Conservation (phyloP, 2,329 filamentous ascomycete species). For the Colletotrichum lupini region DNA sequence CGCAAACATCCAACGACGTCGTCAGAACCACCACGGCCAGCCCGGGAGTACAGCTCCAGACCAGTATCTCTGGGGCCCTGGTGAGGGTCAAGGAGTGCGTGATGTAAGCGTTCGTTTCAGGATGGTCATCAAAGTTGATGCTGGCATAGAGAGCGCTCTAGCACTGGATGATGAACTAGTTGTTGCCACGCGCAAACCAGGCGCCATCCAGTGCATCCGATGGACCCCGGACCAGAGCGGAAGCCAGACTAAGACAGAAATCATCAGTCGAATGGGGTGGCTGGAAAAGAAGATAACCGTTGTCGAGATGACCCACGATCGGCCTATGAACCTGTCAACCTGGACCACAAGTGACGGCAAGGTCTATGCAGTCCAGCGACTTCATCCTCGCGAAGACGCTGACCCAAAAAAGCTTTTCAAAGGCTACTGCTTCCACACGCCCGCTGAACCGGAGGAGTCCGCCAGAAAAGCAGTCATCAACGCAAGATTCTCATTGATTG, state of each 20-base stretch:
- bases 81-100: conserved; percentile 83
- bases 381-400: conserved; percentile 48
- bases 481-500: conserved; percentile 92
- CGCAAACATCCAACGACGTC: conserved; percentile 70
- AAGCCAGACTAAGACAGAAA: conserved; percentile 89
- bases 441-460: conserved; percentile 66
- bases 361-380: conserved; percentile 90
- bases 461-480: conserved; percentile 87
- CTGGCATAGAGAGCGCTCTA: conserved; percentile 87
- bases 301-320: conserved; percentile 89
- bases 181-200: conserved; percentile 89
- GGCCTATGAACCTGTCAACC: conserved; percentile 94
- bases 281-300: conserved; percentile 81
- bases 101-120: conserved; percentile 93
- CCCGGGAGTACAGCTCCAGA: conserved; percentile 66
- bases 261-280: conserved; percentile 89
- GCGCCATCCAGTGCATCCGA: conserved; percentile 95
- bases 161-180: conserved; percentile 93
- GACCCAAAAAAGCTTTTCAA: conserved; percentile 79
- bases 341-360: conserved; percentile 92
- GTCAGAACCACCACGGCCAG: conserved; percentile 71
- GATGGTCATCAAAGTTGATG: conserved; percentile 98
- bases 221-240: conserved; percentile 89
- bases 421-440: conserved; percentile 90
- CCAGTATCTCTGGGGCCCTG: conserved; percentile 77